Evolutionary conservation across 306 rosid genomes (phyloP), one percentile per base, ranked within the genome.

Genomic region (Pterocarpus santalinus): DNA sequence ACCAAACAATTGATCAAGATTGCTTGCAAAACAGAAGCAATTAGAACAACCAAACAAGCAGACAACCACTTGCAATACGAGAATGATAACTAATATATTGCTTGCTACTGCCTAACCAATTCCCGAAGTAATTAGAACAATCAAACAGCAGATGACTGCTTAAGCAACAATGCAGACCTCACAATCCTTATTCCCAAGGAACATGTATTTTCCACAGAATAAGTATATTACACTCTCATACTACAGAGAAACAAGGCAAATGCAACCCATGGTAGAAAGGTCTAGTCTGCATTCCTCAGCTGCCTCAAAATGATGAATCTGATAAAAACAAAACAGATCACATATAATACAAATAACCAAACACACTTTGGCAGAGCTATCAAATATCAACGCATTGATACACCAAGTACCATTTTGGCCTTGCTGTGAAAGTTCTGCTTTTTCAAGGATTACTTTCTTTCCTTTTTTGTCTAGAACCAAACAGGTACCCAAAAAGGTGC

Each of bases 211-310:
- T 11, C 55, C 57, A 60, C 1, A 58, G 60, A 56, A 78, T 62
- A 33, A 38, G 68, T 75, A 61, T 11, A 17, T 12, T 66, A 57
- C 55, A 62, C 41, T 30, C 71, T 55, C 65, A 56, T 64, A 66
- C 53, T 44, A 70, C 14, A 68, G 33, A 55, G 47, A 63, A 84
- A 56, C 32, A 36, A 49, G 80, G 56, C 17, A 75, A 74, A 76
- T 64, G 65, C n/a, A 80, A 70, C 53, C 70, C 47, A 44, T 38
- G 6, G 39, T 36, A 10, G 68, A 32, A 64, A 72, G 57, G 47
- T 58, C 58, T 73, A 72, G 5, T 65, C 68, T 55, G 56, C 13
- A 64, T 39, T 76, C 79, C 61, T 5, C 69, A 36, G 64, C 57
- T 38, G 15, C 34, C 49, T 16, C 41, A 39, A 81, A 56, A 61